Base-by-base conservation (phyloP, 352 stramenopile species). In the Blastocystis sp. region DNA sequence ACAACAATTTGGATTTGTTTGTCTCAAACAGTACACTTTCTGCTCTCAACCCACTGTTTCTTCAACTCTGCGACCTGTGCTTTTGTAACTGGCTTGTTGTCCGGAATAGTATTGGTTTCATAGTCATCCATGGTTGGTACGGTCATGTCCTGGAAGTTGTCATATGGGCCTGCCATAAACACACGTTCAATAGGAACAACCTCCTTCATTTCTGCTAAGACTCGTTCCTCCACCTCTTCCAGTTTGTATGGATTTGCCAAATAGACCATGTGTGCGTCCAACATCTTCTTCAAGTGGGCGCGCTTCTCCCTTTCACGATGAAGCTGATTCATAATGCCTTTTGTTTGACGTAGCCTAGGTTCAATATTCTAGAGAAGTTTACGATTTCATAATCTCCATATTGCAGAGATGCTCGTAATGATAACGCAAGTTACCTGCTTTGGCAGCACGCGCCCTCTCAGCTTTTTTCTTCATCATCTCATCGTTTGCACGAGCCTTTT, bases 391-490 rank as follows among this genome's bases (percentile, higher is more conserved):
- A 64, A 81, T 81, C 43, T 81, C 70, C 4, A 43, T 53, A 41
- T 81, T 81, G 18, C 70, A 81, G n/a, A 81, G n/a, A 37, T 81
- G 70, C 39, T 81, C 70, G 26, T 64, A 81, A 53, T 81, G 34
- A 41, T 64, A 81, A 34, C 50, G 43, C 13, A n/a, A 16, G 55
- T 81, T 81, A 13, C 54, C 50, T 53, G 43, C 55, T 18, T 65
- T 41, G 26, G 53, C 45, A 11, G 37, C n/a, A 41, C 50, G 53
- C 3, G 7, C 30, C 43, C 45, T 4, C 26, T 81, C 45, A 20
- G 70, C 45, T 26, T 62, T 65, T 18, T 24, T 20, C 13, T 54
- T 50, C 70, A 81, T 81, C 43, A 41, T 65, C 34, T 81, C 70
- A 18, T 81, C 37, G 37, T 81, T 81, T 20, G 70, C 70, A 16